A percentile compares a stretch with the other conserved stretches of the same genome.
Evolutionary conservation across 2,329 filamentous ascomycete genomes (phyloP).

Genomic region (Epichloe elymi): DNA sequence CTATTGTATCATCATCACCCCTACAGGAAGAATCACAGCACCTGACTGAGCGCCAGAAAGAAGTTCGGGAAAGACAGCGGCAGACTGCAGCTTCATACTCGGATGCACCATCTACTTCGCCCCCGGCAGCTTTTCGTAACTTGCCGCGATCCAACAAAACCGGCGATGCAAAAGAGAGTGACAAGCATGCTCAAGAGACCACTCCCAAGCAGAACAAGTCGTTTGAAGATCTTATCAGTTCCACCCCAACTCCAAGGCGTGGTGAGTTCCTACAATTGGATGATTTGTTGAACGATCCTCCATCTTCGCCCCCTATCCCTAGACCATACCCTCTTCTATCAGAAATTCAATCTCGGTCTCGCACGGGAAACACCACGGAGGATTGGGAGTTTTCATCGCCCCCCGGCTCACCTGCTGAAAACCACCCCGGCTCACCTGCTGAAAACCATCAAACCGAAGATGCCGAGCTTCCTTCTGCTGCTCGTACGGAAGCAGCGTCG

Average conservation of each 20-base stretch:
- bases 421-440: conserved; percentile 35
- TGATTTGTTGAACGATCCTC: conserved; percentile 38
- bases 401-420: conserved; percentile 34
- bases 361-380: conserved; percentile 17
- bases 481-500: conserved; percentile 5
- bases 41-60: conserved; percentile 67
- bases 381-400: conserved; percentile 47
- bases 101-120: conserved; percentile 44
- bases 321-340: conserved; percentile 38
- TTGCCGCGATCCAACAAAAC: conserved; percentile 8
- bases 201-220: conserved; percentile 32
- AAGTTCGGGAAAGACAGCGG: conserved; percentile 61
- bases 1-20: conserved; percentile 47
- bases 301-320: conserved; percentile 45
- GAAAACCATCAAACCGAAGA: conserved; percentile 15
- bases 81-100: conserved; percentile 55
- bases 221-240: conserved; percentile 41
- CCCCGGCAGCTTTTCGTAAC: conserved; percentile 11
- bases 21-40: conserved; percentile 51
- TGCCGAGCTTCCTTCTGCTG: conserved; percentile 7
- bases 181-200: conserved; percentile 20
- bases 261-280: conserved; percentile 36
- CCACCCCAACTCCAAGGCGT: conserved; percentile 47
- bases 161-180: conserved; percentile 5
- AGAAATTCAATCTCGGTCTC: conserved; percentile 38